Percentiles rank a stretch among this genome's conserved stretches.
phyloP scores from a whole-genome alignment of 2,329 filamentous ascomycete genomes.

The Rhytidhysteron rufulum region DNA sequence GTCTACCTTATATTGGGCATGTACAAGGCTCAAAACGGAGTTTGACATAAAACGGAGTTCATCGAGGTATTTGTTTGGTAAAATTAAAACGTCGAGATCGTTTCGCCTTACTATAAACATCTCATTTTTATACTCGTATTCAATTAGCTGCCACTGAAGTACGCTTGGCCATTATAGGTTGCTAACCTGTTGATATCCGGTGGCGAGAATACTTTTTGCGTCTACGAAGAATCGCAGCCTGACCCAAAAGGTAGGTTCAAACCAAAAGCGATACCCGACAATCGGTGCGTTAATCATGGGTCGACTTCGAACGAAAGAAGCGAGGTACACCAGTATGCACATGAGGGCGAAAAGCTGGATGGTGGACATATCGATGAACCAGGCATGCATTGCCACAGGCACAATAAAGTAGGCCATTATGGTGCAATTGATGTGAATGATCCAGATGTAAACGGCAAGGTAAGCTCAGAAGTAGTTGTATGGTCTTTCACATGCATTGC shows the following conservation, averaged over 20 bases:
- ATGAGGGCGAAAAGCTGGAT: no score
- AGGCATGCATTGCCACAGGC: background rate
- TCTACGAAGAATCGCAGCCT: background rate
- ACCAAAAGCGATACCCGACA: background rate
- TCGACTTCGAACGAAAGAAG: background rate
- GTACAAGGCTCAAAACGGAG: background rate
- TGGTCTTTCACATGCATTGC: no score
- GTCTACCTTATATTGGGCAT: background rate
- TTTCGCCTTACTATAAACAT: conserved; percentile 2
- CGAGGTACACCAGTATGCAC: no score
- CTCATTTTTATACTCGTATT: no score
- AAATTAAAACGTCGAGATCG: conserved; percentile 1
- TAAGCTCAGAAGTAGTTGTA: background rate
- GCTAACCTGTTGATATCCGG: conserved; percentile 1
- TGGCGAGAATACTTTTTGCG: background rate
- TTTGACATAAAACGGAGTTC: conserved; percentile 1
- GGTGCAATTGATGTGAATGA: background rate
- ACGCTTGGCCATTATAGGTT: no score
- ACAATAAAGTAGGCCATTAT: background rate
- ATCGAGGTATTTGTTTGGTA: conserved; percentile 2
- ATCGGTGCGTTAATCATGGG: background rate
- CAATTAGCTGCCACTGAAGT: no score
- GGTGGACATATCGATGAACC: no score
- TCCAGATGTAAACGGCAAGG: background rate
- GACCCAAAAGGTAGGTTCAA: background rate